phyloP scores from a whole-genome alignment of 805 yeast species.

The Cyberlindnera misumaiensis region DNA sequence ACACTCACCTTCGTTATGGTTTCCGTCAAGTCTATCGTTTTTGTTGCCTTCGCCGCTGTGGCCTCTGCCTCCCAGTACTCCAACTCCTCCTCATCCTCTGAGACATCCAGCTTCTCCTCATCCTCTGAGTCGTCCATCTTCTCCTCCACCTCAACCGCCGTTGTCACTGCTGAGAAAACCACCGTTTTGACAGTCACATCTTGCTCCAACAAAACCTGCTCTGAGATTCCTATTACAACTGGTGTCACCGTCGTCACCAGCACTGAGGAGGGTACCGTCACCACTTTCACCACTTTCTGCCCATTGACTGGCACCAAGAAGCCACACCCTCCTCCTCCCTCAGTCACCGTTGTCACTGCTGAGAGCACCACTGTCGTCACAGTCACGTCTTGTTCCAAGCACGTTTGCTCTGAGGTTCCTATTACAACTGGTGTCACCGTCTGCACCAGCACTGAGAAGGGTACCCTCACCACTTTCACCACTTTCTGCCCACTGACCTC shows the following conservation, averaged over 20 bases:
- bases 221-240: slow-evolving; percentile 6
- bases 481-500: slow-evolving; percentile 20
- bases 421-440: slow-evolving; percentile 24
- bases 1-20: slow-evolving; percentile 1
- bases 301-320: slow-evolving; percentile 7
- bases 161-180: slow-evolving; percentile 9
- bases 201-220: slow-evolving; percentile 5
- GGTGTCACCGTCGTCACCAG: slow-evolving; percentile 13
- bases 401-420: slow-evolving; percentile 6
- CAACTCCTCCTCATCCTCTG: slow-evolving; percentile 7
- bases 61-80: slow-evolving; percentile 15
- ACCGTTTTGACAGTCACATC: slow-evolving; percentile 10
- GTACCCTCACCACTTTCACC: slow-evolving; percentile 16
- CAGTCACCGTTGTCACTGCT: slow-evolving; percentile 24
- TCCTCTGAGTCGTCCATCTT: slow-evolving; percentile 15
- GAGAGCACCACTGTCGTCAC: slow-evolving; percentile 7
- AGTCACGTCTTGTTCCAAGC: slow-evolving; percentile 8
- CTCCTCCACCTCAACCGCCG: slow-evolving; percentile 17
- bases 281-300: slow-evolving; percentile 27
- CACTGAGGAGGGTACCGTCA: slow-evolving; percentile 24
- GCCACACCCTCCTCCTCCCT: slow-evolving; percentile 4
- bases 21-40: slow-evolving; percentile 9
- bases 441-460: slow-evolving; percentile 25
- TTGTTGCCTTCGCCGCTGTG: slow-evolving; percentile 10
- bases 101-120: slow-evolving; percentile 1